phyloP scores from a whole-genome alignment of 371 early-diverging fungal species.

The Mucor velutinosus region DNA sequence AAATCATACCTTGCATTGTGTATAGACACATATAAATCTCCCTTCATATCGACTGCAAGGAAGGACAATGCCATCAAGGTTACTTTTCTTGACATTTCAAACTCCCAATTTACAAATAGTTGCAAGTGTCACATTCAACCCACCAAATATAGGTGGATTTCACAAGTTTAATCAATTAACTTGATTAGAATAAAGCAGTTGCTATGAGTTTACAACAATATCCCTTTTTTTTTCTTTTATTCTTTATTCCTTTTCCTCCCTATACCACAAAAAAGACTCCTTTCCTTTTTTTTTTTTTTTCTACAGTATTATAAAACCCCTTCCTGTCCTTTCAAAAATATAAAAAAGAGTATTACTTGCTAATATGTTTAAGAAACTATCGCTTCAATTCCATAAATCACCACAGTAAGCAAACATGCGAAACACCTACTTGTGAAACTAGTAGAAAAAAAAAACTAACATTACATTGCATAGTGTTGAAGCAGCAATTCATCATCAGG shows the following conservation, averaged over 20 bases:
- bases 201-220: not conserved
- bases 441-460: not conserved
- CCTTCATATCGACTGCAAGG: too few species aligned
- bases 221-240: slow-evolving; percentile 3
- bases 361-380: slow-evolving; percentile 25
- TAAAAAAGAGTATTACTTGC: not conserved
- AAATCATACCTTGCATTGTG: too few species aligned
- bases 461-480: slow-evolving; percentile 4
- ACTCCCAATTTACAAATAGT: slow-evolving; percentile 2
- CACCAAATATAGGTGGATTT: slow-evolving; percentile 17
- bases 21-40: too few species aligned
- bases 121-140: slow-evolving; percentile 10
- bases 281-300: slow-evolving; percentile 5
- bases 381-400: slow-evolving; percentile 19
- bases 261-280: not conserved
- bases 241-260: not conserved
- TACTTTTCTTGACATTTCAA: not conserved
- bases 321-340: slow-evolving; percentile 7
- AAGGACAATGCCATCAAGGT: not conserved
- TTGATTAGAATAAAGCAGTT: not conserved
- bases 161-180: slow-evolving; percentile 13
- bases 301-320: not conserved
- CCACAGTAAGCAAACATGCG: slow-evolving; percentile 11
- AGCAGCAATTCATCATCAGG: slow-evolving; percentile 1
- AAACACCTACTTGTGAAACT: not conserved